Conservation (phyloP, 768 basidiomycete genomes). For the Amanita pallidorosea region DNA sequence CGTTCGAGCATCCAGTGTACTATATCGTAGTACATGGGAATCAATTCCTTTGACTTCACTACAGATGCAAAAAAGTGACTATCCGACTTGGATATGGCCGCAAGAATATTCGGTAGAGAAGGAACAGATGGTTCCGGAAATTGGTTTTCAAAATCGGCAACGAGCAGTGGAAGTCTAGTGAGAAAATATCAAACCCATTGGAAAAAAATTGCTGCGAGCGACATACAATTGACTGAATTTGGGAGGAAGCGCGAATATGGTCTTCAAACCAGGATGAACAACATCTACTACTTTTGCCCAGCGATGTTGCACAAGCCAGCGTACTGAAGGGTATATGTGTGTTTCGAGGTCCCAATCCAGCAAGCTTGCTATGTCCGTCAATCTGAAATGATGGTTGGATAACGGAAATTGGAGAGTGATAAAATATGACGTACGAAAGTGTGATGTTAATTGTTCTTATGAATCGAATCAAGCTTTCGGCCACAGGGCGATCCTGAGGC, state of each 20-base stretch:
- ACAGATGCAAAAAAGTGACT: slow-evolving; percentile 79
- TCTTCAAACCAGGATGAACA: slow-evolving; percentile 70
- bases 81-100: slow-evolving; percentile 49
- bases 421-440: slow-evolving; percentile 45
- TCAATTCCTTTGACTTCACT: slow-evolving; percentile 53
- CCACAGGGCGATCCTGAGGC: slow-evolving; percentile 55
- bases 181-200: slow-evolving; percentile 6
- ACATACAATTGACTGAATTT: slow-evolving; percentile 54
- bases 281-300: slow-evolving; percentile 85
- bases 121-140: slow-evolving; percentile 57
- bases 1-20: slow-evolving; percentile 87
- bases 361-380: slow-evolving; percentile 70
- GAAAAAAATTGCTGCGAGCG: slow-evolving; percentile 4
- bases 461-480: slow-evolving; percentile 66
- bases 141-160: slow-evolving; percentile 45
- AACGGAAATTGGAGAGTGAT: background rate
- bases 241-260: slow-evolving; percentile 67
- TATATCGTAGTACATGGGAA: slow-evolving; percentile 68
- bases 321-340: slow-evolving; percentile 83
- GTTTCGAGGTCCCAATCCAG: slow-evolving; percentile 77
- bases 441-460: slow-evolving; percentile 64
- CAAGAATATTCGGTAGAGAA: slow-evolving; percentile 61
- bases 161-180: slow-evolving; percentile 40
- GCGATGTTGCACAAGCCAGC: slow-evolving; percentile 85
- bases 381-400: slow-evolving; percentile 22